phyloP scores from a whole-genome alignment of 179 eudicot species.

The Heliamphora ciliata region DNA sequence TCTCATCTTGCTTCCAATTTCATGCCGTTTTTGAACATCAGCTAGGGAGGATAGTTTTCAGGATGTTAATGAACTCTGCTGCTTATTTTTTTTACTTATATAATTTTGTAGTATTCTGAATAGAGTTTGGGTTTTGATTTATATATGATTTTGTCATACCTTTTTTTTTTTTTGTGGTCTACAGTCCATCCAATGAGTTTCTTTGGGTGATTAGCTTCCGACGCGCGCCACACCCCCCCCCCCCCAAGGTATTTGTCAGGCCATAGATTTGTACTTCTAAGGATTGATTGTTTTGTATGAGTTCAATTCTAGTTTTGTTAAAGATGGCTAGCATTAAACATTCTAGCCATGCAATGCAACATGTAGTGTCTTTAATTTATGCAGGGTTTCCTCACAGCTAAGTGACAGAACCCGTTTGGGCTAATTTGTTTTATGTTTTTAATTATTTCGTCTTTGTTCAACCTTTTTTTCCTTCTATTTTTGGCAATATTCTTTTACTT shows the following conservation, averaged over 20 bases:
- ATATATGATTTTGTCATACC: neutral
- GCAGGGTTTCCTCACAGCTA: too few relatives aligned
- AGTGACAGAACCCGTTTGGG: too few relatives aligned
- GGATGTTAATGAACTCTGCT: conserved; percentile 12
- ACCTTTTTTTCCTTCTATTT: too few relatives aligned
- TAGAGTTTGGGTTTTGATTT: conserved; percentile 9
- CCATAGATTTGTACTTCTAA: conserved; percentile 17
- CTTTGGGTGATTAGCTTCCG: neutral
- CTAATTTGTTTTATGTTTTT: too few relatives aligned
- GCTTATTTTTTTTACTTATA: neutral
- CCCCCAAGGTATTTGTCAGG: conserved; percentile 7
- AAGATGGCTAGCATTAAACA: too few relatives aligned
- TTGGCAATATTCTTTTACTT: too few relatives aligned
- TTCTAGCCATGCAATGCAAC: too few relatives aligned
- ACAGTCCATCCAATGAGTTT: neutral
- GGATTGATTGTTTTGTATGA: too few relatives aligned
- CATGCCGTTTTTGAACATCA: neutral
- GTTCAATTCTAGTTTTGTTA: too few relatives aligned
- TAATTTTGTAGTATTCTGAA: conserved; percentile 15
- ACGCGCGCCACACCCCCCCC: neutral
- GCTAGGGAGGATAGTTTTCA: conserved; percentile 11
- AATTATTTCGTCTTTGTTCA: too few relatives aligned
- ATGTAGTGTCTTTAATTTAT: too few relatives aligned
- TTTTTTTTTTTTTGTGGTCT: neutral
- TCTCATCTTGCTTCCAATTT: conserved; percentile 1